Base-by-base conservation (phyloP, 306 rosid species). In the Macrotyloma uniflorum region DNA sequence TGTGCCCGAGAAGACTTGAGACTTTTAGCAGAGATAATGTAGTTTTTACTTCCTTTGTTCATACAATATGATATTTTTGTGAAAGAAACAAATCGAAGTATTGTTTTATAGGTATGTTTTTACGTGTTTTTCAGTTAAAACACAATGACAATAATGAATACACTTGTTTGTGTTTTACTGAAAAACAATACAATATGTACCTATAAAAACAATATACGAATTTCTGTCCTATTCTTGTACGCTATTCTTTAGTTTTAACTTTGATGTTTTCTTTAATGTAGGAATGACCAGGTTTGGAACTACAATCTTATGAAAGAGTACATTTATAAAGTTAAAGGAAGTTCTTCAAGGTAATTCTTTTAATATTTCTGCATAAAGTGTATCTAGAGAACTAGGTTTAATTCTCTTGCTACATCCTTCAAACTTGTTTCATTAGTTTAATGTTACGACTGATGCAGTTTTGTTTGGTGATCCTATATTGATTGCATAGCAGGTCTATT, bases 271-370 rank as follows among this genome's bases (percentile, higher is more conserved):
- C 7, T 12, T 46, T 9, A 22, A 54, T 23, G 71, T 15, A 81
- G 86, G 64, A 40, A 19, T 5, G 45, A 49, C 2, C 4, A 12
- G 20, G 11, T 1, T 72, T 33, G 55, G 72, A 20, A 47, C 35
- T 32, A 23, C 30, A 2, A 70, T 6, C 16, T 43, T 14, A 8
- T 66, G 40, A 45, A n/a, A 68, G 76, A 54, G 8, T 24, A 45
- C 1, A 3, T 57, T 43, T 55, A 23, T 24, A 83, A 72, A 78
- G 32, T 72, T 38, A 77, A 78, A 30, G 83, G 86, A 14, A 33
- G 83, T 66, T 30, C 76, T 7, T 19, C 20, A 16, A 70, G 83
- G 86, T 83, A 77, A 65, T 70, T 33, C 0, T 26, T 62, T 8
- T 24, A 58, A 57, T 57, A 57, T 40, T 22, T n/a, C n/a, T 40